Evolutionary conservation across 1,284 basidiomycete species (phyloP), one percentile per base, ranked within the genome.

Genomic region (Puccinia hordei): DNA sequence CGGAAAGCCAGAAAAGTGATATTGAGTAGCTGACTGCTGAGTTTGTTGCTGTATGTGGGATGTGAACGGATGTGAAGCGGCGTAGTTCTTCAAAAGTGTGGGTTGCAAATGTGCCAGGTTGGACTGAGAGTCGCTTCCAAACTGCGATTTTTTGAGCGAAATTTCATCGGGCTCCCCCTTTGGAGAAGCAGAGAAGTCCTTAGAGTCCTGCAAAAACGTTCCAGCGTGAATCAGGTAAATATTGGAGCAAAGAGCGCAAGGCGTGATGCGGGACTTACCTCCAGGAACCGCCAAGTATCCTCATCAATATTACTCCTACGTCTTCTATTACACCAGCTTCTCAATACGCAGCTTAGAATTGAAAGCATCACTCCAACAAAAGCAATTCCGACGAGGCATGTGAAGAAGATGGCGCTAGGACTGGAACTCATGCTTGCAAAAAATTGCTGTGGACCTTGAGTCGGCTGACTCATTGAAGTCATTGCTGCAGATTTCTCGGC

Each of bases 201-300:
- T 72, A 10, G 69, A 35, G 69, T 38, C 51, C 69, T 72, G 51
- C 19, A n/a, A 15, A 30, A 10, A 59, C 24, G 27, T 33, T 30
- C 9, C 35, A 13, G 30, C 49, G 19, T 4, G 24, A 5, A 22
- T 49, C 41, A 15, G 46, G 8, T 15, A 30, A 27, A 30, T 33
- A 17, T 59, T 30, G 9, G 35, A 27, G 22, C 4, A 35, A 30
- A 55, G 17, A 13, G 9, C 9, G 27, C 24, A 24, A 53, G 19
- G 19, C 15, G n/a, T 22, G 46, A 33, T 12, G 33, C 2, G 51
- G 0, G 5, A 38, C 69, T 51, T 35, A 72, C 69, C 69, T 72
- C 51, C 33, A 72, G 51, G 51, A 72, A 72, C 69, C 51, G 69
- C 69, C 69, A 72, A 55, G 69, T 19, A 49, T 72, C 69, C 12